A percentile compares a stretch with the other conserved stretches of the same genome.
These are phyloP conservation scores for Ajuga chamaepitys DNA, from an alignment of 257 asterid species.

Conservation along the genomic window DNA sequence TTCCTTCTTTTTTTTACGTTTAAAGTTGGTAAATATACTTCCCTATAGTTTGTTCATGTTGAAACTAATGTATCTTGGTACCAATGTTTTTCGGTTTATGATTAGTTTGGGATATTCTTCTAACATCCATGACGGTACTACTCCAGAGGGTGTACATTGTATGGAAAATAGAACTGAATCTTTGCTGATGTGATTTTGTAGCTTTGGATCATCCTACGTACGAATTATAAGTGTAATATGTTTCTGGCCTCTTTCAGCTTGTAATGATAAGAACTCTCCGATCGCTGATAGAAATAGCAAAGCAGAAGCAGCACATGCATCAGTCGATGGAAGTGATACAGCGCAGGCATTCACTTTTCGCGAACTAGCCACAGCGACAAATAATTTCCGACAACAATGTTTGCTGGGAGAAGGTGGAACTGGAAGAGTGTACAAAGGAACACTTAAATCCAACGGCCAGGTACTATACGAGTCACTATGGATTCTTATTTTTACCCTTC, in stretches of 20 bases:
- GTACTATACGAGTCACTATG: too few relatives aligned
- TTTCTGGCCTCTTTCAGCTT: conserved; percentile 11
- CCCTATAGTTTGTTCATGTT: too few relatives aligned
- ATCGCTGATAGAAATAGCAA: conserved; percentile 4
- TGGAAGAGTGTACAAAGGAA: conserved; percentile 70
- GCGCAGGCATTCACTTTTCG: conserved; percentile 68
- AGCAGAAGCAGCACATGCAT: conserved; percentile 16
- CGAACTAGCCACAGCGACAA: conserved; percentile 83
- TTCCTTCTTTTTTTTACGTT: too few relatives aligned
- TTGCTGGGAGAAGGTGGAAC: conserved; percentile 74
- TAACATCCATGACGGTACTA: too few relatives aligned
- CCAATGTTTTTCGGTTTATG: too few relatives aligned
- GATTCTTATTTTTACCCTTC: not conserved
- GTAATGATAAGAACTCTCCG: conserved; percentile 10
- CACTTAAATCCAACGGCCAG: conserved; percentile 56
- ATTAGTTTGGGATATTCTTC: too few relatives aligned
- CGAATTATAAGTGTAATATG: not conserved
- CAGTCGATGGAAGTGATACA: conserved; percentile 19
- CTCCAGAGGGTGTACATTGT: too few relatives aligned
- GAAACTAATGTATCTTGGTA: too few relatives aligned
- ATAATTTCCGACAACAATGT: conserved; percentile 66
- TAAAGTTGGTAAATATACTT: too few relatives aligned
- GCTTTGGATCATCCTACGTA: too few relatives aligned
- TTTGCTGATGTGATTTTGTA: too few relatives aligned
- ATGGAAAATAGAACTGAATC: too few relatives aligned